Base-by-base conservation (phyloP, 2,329 filamentous ascomycete genomes). In the Myriosclerotinia duriaeana region DNA sequence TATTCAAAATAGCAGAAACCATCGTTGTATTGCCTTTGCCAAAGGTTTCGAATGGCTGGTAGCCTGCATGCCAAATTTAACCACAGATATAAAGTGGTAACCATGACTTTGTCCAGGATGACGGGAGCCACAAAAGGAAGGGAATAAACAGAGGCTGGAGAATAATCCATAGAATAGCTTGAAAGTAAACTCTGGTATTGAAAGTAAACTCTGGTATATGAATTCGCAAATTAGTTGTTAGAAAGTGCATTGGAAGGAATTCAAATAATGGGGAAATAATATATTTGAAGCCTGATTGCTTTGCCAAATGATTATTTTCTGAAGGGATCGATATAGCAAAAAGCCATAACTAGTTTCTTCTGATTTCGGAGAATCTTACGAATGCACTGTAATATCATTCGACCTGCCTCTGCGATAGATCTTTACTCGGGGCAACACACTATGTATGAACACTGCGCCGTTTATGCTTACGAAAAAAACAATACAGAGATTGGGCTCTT, bases 151-250 rank as follows among this genome's bases (percentile, higher is more conserved):
- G 22, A 62, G 38, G 38, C n/a, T 62, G 59, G n/a, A 53, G n/a
- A 34, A 62, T 53, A 14, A 62, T 62, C 48, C 59, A 62, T 52
- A 34, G 59, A 38, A 62, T 62, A 7, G 59, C 53, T 62, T 62
- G 59, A 30, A 30, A 62, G 15, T 62, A 62, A 4, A 62, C 59
- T 50, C 46, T 62, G 14, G 3, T 12, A 38, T 11, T n/a, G n/a
- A n/a, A 62, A 62, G 15, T 62, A 62, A 4, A 62, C 59, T 50
- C 46, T 62, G 14, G 3, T 12, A 38, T 11, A 9, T 26, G n/a
- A 2, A 26, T 62, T 36, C 42, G 44, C n/a, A 6, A 40, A 48
- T 3, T n/a, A 42, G 22, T n/a, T 14, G 22, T 56, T 8, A 9
- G 11, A 50, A 34, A 34, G 30, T 34, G 30, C 36, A 6, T 20